Percentiles rank a stretch among this genome's conserved stretches.
These are phyloP conservation scores for Colletotrichum siamense DNA, from an alignment of 2,329 filamentous ascomycete genomes.

Conservation along the genomic window DNA sequence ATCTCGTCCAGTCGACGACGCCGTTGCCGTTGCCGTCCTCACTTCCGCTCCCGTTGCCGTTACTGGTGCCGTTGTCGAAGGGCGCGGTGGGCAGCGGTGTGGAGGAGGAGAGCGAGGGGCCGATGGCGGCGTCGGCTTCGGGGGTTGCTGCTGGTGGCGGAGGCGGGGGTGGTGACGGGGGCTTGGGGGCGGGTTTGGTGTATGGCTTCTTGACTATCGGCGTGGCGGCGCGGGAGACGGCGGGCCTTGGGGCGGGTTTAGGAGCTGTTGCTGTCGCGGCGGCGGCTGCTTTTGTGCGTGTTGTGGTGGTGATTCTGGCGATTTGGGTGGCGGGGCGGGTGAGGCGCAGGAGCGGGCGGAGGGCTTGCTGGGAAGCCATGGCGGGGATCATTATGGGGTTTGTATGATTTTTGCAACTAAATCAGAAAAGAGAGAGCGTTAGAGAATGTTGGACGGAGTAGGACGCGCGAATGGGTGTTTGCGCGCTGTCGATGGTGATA, in stretches of 20 bases:
- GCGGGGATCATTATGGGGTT: not conserved
- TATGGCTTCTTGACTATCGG: not conserved
- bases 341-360: slow-evolving; percentile 17
- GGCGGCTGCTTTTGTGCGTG: not conserved
- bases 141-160: not conserved
- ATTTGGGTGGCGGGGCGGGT: not conserved
- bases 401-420: not conserved
- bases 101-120: not conserved
- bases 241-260: not conserved
- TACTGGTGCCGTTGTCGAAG: not conserved
- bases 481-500: not conserved
- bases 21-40: slow-evolving; percentile 10
- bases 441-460: not conserved
- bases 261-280: not conserved
- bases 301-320: not conserved
- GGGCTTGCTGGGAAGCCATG: slow-evolving; percentile 9
- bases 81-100: not conserved
- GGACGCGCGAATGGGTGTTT: not conserved
- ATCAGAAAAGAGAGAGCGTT: not conserved
- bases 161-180: not conserved
- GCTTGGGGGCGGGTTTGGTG: not conserved
- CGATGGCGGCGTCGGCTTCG: not conserved
- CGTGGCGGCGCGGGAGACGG: not conserved
- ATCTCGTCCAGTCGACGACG: slow-evolving; percentile 77
- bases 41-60: not conserved